phyloP scores from a whole-genome alignment of 768 basidiomycete species.

The Serendipita indica region DNA sequence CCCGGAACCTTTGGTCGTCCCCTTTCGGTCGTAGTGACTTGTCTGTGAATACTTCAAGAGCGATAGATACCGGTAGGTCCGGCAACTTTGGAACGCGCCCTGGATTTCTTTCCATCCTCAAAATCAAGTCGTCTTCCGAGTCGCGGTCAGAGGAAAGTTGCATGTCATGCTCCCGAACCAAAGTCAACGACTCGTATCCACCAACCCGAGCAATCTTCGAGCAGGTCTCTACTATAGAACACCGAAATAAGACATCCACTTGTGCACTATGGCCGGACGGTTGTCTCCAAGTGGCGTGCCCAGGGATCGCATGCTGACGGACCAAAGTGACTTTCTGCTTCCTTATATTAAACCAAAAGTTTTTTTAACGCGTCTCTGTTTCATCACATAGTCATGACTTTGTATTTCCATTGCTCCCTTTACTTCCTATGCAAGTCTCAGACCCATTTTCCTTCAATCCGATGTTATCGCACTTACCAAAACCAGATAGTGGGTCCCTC shows the following conservation, averaged over 20 bases:
- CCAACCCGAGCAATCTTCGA: background rate
- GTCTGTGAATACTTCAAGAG: constrained; percentile 3
- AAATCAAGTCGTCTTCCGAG: background rate
- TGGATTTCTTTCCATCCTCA: background rate
- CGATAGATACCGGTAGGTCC: background rate
- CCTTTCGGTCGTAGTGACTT: background rate
- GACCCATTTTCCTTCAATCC: too few species aligned
- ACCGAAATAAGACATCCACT: too few species aligned
- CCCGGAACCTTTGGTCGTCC: background rate
- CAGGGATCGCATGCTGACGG: too few species aligned
- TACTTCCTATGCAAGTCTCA: too few species aligned
- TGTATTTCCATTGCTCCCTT: too few species aligned
- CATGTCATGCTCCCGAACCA: constrained; percentile 4
- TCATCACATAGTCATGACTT: too few species aligned
- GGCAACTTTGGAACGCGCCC: background rate
- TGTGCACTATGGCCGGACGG: too few species aligned
- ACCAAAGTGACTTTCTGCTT: too few species aligned
- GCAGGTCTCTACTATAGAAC: background rate
- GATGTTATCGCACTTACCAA: background rate
- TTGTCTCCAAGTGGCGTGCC: too few species aligned
- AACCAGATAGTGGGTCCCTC: background rate
- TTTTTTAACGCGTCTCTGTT: too few species aligned
- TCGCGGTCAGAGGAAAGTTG: background rate
- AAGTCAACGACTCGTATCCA: background rate
- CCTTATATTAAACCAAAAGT: too few species aligned